Evolutionary conservation across 2,329 filamentous ascomycete genomes (phyloP).

Genomic region (Fusarium sp.): DNA sequence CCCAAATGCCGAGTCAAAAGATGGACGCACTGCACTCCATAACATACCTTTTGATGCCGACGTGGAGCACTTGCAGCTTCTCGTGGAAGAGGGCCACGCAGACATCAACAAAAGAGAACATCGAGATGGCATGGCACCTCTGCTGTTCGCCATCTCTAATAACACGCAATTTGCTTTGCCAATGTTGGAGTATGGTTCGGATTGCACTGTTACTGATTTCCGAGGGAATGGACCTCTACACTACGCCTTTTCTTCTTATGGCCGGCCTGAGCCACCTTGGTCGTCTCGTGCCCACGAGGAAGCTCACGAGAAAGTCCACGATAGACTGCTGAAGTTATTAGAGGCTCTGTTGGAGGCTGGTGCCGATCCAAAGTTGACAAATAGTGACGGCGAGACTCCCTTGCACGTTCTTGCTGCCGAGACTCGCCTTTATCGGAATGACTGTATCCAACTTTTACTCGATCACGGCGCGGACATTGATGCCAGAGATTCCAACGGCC

Average conservation of each 20-base stretch:
- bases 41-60: conserved; percentile 32
- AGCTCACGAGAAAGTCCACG: background rate
- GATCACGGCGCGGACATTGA: conserved; percentile 23
- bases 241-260: conserved; percentile 10
- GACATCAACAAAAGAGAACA: conserved; percentile 45
- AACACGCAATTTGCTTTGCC: conserved; percentile 16
- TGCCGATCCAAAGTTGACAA: conserved; percentile 40
- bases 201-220: conserved; percentile 37
- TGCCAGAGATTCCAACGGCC: conserved; percentile 19
- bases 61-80: conserved; percentile 33
- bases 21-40: conserved; percentile 24
- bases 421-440: background rate
- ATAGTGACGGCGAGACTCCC: conserved; percentile 27
- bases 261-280: background rate
- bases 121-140: conserved; percentile 42
- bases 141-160: conserved; percentile 14
- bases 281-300: background rate
- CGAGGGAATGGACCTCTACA: conserved; percentile 46
- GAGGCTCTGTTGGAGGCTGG: conserved; percentile 38
- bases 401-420: conserved; percentile 24
- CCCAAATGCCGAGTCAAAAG: conserved; percentile 31
- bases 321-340: background rate
- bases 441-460: conserved; percentile 3
- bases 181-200: conserved; percentile 35
- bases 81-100: conserved; percentile 45